phyloP scores from a whole-genome alignment of 1,284 basidiomycete species.

The Sanghuangporus weigelae region DNA sequence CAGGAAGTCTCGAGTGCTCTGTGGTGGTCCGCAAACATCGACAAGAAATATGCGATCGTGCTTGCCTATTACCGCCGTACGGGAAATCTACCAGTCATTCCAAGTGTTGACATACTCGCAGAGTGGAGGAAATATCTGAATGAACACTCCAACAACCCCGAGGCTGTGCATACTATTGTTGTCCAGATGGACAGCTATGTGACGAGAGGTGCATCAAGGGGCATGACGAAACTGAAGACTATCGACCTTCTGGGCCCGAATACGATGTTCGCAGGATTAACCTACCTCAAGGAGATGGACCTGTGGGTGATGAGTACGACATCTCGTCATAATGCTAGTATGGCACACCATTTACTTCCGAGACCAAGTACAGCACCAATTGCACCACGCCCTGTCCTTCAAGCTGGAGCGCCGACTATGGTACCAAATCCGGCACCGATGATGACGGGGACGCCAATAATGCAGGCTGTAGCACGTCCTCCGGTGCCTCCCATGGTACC shows the following conservation, averaged over 20 bases:
- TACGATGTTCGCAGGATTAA: neutral
- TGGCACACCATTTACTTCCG: neutral
- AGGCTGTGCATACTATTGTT: neutral
- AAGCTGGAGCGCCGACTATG: too few relatives aligned
- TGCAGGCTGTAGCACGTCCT: neutral
- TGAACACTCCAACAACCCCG: neutral
- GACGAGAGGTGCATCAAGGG: neutral
- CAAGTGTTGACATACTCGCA: neutral
- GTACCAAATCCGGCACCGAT: too few relatives aligned
- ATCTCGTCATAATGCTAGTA: neutral
- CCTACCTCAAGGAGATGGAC: neutral
- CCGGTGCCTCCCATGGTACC: too few relatives aligned
- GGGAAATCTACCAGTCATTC: neutral
- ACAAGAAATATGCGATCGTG: neutral
- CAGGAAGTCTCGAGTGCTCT: neutral
- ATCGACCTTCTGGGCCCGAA: neutral
- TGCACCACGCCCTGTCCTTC: too few relatives aligned
- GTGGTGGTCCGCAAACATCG: neutral
- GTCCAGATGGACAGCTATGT: neutral
- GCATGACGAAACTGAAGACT: neutral
- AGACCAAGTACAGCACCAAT: neutral
- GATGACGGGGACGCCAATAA: too few relatives aligned
- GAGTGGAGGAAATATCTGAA: neutral
- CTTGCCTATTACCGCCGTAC: neutral
- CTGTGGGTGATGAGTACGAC: constrained; percentile 2